Base-by-base conservation (phyloP, 352 stramenopile species). In the Blastocystis sp. region DNA sequence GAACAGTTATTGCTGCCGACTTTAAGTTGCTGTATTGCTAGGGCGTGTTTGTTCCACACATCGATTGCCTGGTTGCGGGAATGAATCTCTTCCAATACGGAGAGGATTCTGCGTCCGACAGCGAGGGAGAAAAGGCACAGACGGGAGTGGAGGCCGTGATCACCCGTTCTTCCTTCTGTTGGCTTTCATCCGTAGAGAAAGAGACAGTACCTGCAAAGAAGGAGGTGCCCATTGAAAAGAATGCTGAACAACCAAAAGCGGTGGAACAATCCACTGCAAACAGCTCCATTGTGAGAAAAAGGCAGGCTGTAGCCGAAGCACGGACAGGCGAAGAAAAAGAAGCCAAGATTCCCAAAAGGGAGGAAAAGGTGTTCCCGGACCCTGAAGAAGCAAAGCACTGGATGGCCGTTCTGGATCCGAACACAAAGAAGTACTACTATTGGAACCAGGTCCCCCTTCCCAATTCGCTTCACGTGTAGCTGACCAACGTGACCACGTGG, bases 1-100 rank as follows among this genome's bases (percentile, higher is more conserved):
- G 86, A 97, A 92, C 90, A 98, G 94, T 59, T 98, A 98, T 93
- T 95, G 98, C 78, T 98, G 95, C 91, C 92, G 96, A 88, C 94
- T 98, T 90, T 98, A 96, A 92, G 21, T 65, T 53, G 40, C 11
- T 67, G n/a, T 66, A 66, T 43, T 48, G 14, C 66, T 59, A 66
- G 43, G 0, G 14, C 34, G 14, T 76, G 64, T 87, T 76, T 87
- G 61, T 76, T 76, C 11, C 4, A 62, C 43, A 60, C 11, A 40
- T 34, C 28, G 28, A 34, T 34, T 34, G 0, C 28, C 0, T 34
- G 28, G 28, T 34, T 34, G 28, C 28, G 28, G 28, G 28, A 34
- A 34, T 34, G 28, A 34, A 34, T 34, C 28, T 34, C 28, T 34
- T 34, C 28, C 28, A 34, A 34, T 34, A 34, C 28, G 28, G 28